Evolutionary conservation across 495 filamentous ascomycete genomes (phyloP), one percentile per base, ranked within the genome.

Genomic region (Neurospora cerealis): DNA sequence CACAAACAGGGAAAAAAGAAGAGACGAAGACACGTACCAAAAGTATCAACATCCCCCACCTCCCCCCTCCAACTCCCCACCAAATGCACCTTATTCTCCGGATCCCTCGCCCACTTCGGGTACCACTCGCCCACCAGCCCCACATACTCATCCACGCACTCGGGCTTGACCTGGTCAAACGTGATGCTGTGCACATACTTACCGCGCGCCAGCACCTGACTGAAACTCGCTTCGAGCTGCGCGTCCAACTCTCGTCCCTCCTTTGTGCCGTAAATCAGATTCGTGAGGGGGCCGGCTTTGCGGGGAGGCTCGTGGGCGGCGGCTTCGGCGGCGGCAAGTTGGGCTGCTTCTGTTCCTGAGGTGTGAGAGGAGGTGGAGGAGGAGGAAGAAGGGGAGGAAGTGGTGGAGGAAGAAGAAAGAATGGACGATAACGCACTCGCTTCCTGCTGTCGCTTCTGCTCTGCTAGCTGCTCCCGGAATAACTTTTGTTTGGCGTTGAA

Each of bases 171-270:
- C 69, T 96, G 90, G 85, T 99, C 96, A 82, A 98, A 93, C 41
- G 97, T 95, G 81, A 99, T 97, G 70, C 93, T 95, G 80, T 99
- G 96, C 72, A 99, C 95, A 80, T 99, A 99, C 84, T 99, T 99
- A 72, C 96, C 96, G 75, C 96, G 89, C 13, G 96, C 96, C 39
- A 99, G 86, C 38, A 98, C 93, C 82, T 97, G 93, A 38, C 91
- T 93, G 84, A 98, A 99, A 77, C 92, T 95, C 69, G 93, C 90
- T 86, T 98, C 94, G 78, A 99, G 95, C 83, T 97, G 95, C 71
- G 91, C 89, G 74, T 99, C 96, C 83, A 97, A 87, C 81, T 96
- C 90, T 75, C 93, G 89, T 5, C 95, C 96, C 80, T 98, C 94
- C 79, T 95, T 92, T 13, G 96, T 98, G 76, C 96, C 96, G 82